These are phyloP conservation scores for Cotoneaster glaucophyllus DNA, from an alignment of 306 rosid genomes.

Conservation along the genomic window DNA sequence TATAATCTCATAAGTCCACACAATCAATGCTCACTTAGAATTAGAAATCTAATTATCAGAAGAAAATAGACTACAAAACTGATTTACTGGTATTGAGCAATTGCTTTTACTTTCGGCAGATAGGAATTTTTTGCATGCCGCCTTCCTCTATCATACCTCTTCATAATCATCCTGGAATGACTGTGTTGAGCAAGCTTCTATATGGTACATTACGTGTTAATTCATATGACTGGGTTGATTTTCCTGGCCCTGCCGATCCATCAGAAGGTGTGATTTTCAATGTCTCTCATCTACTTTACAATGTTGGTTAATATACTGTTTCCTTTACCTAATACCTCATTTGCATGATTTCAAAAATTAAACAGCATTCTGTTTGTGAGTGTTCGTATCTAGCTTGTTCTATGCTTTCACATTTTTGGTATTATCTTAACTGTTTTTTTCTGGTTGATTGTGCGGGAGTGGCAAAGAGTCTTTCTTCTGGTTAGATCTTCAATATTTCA, in stretches of 20 bases:
- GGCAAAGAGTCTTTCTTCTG: neutral
- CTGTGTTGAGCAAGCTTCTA: slow-evolving; percentile 90
- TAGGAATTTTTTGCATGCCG: slow-evolving; percentile 97
- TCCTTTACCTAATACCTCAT: neutral
- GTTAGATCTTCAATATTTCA: neutral
- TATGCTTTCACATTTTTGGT: neutral
- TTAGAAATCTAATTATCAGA: slow-evolving; percentile 9
- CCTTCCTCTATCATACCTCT: slow-evolving; percentile 83
- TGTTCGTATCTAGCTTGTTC: neutral
- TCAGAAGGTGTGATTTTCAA: slow-evolving; percentile 53
- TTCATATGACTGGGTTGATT: slow-evolving; percentile 89
- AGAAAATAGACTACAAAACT: neutral
- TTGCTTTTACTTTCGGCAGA: slow-evolving; percentile 38
- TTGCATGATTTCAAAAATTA: neutral
- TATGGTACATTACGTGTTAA: slow-evolving; percentile 76
- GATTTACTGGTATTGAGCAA: neutral
- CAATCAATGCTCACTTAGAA: neutral
- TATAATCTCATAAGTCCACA: neutral
- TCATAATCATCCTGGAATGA: slow-evolving; percentile 97
- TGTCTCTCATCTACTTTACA: neutral
- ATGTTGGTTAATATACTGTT: neutral
- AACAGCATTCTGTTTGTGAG: neutral
- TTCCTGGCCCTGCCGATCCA: slow-evolving; percentile 43
- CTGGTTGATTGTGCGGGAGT: neutral
- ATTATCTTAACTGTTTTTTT: neutral